phyloP scores from a whole-genome alignment of 2,329 filamentous ascomycete genomes.

The Trematosphaeria pertusa region DNA sequence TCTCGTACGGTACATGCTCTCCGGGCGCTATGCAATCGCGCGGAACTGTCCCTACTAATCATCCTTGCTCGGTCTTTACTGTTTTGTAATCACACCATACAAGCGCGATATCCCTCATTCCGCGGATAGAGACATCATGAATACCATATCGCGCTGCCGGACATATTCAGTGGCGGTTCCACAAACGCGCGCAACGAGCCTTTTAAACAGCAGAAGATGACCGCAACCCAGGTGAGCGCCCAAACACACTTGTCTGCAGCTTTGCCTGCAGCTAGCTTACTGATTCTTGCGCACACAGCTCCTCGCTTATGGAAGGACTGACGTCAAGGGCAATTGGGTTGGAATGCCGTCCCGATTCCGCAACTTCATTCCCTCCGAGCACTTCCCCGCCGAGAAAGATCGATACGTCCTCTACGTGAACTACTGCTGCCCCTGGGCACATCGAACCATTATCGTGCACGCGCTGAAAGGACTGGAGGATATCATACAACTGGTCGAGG shows the following conservation, averaged over 20 bases:
- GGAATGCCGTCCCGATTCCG: slow-evolving; percentile 64
- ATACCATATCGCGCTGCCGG: neutral
- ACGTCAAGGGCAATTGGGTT: slow-evolving; percentile 60
- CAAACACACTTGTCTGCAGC: neutral
- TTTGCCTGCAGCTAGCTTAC: slow-evolving; percentile 4
- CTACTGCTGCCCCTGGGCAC: slow-evolving; percentile 69
- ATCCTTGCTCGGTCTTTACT: slow-evolving; percentile 17
- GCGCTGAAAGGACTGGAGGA: slow-evolving; percentile 59
- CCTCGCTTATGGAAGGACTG: slow-evolving; percentile 10
- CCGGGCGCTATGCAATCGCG: neutral
- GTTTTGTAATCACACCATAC: slow-evolving; percentile 39
- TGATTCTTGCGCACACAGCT: slow-evolving; percentile 3
- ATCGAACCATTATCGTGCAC: slow-evolving; percentile 57
- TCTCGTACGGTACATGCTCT: neutral
- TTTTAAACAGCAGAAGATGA: slow-evolving; percentile 13
- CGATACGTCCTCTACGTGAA: slow-evolving; percentile 70
- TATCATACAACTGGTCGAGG: slow-evolving; percentile 57
- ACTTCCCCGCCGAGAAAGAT: slow-evolving; percentile 65
- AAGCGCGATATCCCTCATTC: slow-evolving; percentile 6
- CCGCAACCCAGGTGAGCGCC: slow-evolving; percentile 12
- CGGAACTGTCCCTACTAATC: slow-evolving; percentile 27
- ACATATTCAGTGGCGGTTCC: slow-evolving; percentile 7
- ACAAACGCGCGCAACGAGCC: neutral
- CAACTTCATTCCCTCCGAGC: slow-evolving; percentile 60
- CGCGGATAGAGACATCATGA: slow-evolving; percentile 10